Evolutionary conservation across 305 asterid species (phyloP), one percentile per base, ranked within the genome.

Genomic region (Fraxinus paxiana): DNA sequence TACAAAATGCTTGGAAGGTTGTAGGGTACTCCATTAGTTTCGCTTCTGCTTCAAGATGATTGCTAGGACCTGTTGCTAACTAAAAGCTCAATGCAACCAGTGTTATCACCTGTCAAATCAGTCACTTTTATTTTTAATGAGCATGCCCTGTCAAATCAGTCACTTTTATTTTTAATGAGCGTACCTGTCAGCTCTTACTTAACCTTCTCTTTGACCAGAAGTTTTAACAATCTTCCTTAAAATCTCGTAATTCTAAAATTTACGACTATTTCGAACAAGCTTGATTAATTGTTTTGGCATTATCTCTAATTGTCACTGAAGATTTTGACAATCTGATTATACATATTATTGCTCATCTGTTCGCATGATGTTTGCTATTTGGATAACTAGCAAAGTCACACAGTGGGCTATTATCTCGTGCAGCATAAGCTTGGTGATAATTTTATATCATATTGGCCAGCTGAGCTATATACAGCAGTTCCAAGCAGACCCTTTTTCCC

Each of bases 401-500:
- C 81, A 82, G 84, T 82, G 86, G 82, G 76, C 70, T 78, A 80
- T 82, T 78, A 80, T 82, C 79, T 81, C 78, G 73, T 91, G 94
- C 97, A 96, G 98, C 84, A 73, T 82, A 87, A 82, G 78, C 84
- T 77, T 80, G 91, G 89, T 76, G 90, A 86, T 67, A 86, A 88
- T 82, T 88, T 87, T 87, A 75, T 92, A 77, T 85, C 90, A 65
- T 94, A 94, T 86, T 94, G 99, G 99, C 99, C 98, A 78, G 97
- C 98, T 82, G 99, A 92, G 92, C 90, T 96, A 79, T 94, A 91
- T 85, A 89, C 98, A 74, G 98, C 98, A 81, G 99, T 96, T 84
- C 99, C 98, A 79, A 94, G 99, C 84, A 94, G 99, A 20, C 97
- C 99, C 82, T 92, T 96, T 87, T 96, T 96, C 71, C 99, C 99